Conservation (phyloP, 1,284 basidiomycete genomes). For the Schizophyllum commune region DNA sequence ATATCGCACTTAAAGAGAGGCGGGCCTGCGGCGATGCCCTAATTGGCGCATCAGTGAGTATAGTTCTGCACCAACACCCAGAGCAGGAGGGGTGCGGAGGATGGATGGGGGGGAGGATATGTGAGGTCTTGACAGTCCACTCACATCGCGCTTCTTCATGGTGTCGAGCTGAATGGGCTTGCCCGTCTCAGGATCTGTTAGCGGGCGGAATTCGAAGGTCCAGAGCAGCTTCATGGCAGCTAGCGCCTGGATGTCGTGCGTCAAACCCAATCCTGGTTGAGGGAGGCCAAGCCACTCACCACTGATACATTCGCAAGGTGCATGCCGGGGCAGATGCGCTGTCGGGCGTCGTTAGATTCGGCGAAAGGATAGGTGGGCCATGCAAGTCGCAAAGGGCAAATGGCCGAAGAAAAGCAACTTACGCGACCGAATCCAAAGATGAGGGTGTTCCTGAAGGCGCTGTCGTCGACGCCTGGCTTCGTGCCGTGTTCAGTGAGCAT, state of each 20-base stretch:
- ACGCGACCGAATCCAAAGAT: slow-evolving; percentile 14
- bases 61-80: no score
- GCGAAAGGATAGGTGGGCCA: no score
- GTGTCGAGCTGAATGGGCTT: slow-evolving; percentile 5
- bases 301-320: no score
- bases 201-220: slow-evolving; percentile 17
- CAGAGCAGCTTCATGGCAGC: slow-evolving; percentile 19
- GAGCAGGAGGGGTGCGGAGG: no score
- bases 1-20: slow-evolving; percentile 11
- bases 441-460: slow-evolving; percentile 7
- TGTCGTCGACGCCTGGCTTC: slow-evolving; percentile 9
- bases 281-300: no score
- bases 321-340: slow-evolving; percentile 23
- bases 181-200: slow-evolving; percentile 4
- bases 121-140: no score
- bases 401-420: no score
- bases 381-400: no score
- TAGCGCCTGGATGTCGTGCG: slow-evolving; percentile 12
- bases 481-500: slow-evolving; percentile 11
- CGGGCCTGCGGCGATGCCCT: slow-evolving; percentile 9
- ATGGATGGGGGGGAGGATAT: no score
- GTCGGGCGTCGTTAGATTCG: no score
- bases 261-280: no score
- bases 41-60: neutral
- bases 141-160: neutral